Conservation (phyloP, 2,329 filamentous ascomycete genomes). For the Ramichloridium luteum region DNA sequence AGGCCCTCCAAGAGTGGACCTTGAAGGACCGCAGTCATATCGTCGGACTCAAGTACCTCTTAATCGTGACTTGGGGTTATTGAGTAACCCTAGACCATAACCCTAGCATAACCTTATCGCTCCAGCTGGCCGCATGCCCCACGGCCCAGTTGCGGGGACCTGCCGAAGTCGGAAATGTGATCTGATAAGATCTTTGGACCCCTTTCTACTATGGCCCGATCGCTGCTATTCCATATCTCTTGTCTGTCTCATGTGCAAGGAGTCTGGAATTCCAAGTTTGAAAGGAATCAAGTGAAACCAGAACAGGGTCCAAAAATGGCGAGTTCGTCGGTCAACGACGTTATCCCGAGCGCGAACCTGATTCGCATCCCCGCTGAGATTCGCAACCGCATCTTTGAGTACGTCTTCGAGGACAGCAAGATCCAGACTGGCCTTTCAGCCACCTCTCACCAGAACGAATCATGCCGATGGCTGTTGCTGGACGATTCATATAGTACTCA, state of each 20-base stretch:
- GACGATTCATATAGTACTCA: conserved; percentile 21
- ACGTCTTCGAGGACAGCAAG: neutral
- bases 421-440: no score
- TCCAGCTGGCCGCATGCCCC: no score
- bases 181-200: conserved; percentile 1
- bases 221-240: neutral
- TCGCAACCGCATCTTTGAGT: neutral
- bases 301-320: neutral
- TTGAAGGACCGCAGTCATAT: no score
- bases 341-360: neutral
- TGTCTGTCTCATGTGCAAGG: neutral
- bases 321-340: neutral
- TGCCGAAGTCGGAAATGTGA: conserved; percentile 1
- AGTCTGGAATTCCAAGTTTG: neutral
- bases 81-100: no score
- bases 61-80: no score
- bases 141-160: no score
- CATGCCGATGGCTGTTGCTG: conserved; percentile 9
- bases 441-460: neutral
- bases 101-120: no score
- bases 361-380: neutral
- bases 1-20: no score
- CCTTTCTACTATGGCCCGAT: neutral
- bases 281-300: neutral
- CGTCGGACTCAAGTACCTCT: no score